Conservation (phyloP, 148 eudicot genomes). For the Vaccinium vitisidaea region DNA sequence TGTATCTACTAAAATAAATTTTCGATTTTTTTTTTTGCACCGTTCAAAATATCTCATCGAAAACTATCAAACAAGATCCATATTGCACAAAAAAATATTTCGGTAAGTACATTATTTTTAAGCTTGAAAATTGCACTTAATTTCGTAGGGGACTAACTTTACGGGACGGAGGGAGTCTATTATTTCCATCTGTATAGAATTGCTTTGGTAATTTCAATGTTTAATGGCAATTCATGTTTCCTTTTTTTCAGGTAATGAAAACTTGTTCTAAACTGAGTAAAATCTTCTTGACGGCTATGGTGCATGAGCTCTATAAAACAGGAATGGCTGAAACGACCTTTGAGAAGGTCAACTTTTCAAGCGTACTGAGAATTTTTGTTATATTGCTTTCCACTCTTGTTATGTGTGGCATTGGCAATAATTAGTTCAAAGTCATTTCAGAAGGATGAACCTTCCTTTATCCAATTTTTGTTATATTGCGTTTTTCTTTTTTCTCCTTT, state of each 20-base stretch:
- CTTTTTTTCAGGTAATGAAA: slow-evolving; percentile 61
- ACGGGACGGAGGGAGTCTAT: too few species aligned
- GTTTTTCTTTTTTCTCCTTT: neutral
- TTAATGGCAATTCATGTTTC: neutral
- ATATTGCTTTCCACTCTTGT: neutral
- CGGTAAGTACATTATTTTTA: too few species aligned
- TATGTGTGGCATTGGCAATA: neutral
- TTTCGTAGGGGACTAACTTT: too few species aligned
- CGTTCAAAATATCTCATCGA: too few species aligned
- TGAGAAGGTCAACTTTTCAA: slow-evolving; percentile 63
- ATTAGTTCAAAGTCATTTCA: neutral
- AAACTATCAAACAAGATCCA: too few species aligned
- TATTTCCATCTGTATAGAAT: neutral
- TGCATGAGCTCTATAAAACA: slow-evolving; percentile 88
- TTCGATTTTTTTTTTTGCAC: too few species aligned
- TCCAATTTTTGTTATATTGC: neutral
- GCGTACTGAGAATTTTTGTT: neutral
- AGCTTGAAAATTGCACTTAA: too few species aligned
- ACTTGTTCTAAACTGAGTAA: slow-evolving; percentile 68
- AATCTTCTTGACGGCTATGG: slow-evolving; percentile 96
- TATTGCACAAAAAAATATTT: too few species aligned
- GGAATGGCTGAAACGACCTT: slow-evolving; percentile 96
- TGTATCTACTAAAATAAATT: too few species aligned
- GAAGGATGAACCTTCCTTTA: neutral
- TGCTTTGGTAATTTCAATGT: neutral